Conservation (phyloP, 2,329 filamentous ascomycete species). For the Pseudocercospora macadamiae region DNA sequence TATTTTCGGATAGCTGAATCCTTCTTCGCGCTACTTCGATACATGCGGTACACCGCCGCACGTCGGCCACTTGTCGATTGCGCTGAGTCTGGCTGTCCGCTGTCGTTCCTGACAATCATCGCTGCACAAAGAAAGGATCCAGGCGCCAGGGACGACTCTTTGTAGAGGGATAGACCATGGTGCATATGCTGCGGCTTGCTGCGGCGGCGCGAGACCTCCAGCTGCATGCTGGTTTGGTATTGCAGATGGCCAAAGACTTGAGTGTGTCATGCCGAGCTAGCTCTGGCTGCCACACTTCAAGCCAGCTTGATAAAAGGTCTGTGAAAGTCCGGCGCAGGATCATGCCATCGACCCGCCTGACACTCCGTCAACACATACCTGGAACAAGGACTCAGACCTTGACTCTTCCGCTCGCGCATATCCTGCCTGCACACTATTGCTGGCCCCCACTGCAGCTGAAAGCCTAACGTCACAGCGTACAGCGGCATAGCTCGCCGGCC, state of each 20-base stretch:
- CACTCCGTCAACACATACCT: background rate
- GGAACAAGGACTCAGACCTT: background rate
- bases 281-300: slow-evolving; percentile 5
- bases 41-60: slow-evolving; percentile 7
- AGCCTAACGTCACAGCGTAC: background rate
- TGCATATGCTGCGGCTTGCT: slow-evolving; percentile 15
- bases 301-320: slow-evolving; percentile 6
- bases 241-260: slow-evolving; percentile 1
- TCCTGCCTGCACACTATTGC: background rate
- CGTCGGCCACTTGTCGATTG: background rate
- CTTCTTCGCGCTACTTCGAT: slow-evolving; percentile 1
- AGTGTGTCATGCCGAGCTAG: slow-evolving; percentile 10
- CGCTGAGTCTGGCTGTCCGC: background rate
- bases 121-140: background rate
- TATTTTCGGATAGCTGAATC: slow-evolving; percentile 8
- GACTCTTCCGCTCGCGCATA: background rate
- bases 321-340: slow-evolving; percentile 1
- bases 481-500: background rate
- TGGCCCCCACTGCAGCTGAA: slow-evolving; percentile 6
- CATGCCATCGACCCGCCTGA: slow-evolving; percentile 3
- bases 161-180: background rate
- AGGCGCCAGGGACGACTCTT: background rate
- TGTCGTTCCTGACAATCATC: background rate
- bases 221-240: background rate
- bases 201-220: slow-evolving; percentile 7